Evolutionary conservation across 352 stramenopile species (phyloP).

Genomic region (Phytopythium kandeliae): DNA sequence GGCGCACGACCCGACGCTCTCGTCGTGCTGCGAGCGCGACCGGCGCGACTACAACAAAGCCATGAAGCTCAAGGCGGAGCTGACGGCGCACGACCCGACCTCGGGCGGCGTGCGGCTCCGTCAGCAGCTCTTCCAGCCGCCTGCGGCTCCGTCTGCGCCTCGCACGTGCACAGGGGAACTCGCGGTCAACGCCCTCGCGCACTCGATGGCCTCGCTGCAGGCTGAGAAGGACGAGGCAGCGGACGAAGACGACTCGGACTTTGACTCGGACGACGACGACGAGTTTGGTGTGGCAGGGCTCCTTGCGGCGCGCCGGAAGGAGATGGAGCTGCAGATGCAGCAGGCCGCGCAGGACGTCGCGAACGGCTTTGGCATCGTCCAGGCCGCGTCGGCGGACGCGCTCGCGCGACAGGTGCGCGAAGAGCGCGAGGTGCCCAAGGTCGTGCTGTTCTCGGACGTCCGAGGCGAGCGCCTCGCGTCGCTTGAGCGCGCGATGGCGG

Average conservation of each 20-base stretch:
- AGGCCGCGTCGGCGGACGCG: constrained; percentile 16
- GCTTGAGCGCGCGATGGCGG: constrained; percentile 36
- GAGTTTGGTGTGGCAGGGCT: constrained; percentile 27
- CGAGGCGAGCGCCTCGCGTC: constrained; percentile 9
- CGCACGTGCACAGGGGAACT: not conserved
- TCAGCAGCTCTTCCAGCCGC: constrained; percentile 51
- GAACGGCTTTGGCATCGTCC: constrained; percentile 48
- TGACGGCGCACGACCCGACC: constrained; percentile 53
- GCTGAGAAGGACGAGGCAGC: constrained; percentile 11
- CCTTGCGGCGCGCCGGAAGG: constrained; percentile 28
- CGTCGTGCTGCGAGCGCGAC: constrained; percentile 64
- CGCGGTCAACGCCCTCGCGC: not conserved
- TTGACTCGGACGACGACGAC: constrained; percentile 45
- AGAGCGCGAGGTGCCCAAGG: constrained; percentile 28
- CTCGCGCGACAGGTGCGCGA: constrained; percentile 33
- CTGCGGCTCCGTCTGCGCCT: constrained; percentile 2
- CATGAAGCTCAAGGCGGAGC: constrained; percentile 54
- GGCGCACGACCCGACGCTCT: constrained; percentile 49
- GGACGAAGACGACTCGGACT: constrained; percentile 23
- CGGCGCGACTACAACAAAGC: constrained; percentile 48
- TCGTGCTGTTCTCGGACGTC: constrained; percentile 27
- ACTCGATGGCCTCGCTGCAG: not conserved
- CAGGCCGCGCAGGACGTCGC: constrained; percentile 30
- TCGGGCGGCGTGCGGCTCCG: constrained; percentile 44
- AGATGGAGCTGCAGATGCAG: constrained; percentile 46